phyloP scores from a whole-genome alignment of 495 filamentous ascomycete genomes.

The Talaromyces trachyspermus region DNA sequence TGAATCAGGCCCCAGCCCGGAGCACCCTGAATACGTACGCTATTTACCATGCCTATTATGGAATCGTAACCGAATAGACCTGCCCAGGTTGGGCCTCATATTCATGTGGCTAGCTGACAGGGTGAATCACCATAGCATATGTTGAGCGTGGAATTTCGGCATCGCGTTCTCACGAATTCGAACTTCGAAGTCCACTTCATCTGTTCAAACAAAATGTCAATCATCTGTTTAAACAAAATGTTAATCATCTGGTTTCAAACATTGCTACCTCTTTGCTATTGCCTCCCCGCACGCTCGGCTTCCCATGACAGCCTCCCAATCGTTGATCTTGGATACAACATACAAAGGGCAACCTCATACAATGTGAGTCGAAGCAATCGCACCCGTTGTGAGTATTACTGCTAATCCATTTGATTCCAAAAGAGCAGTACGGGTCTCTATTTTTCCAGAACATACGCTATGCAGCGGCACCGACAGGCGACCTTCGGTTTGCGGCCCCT shows the following conservation, averaged over 20 bases:
- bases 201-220: neutral
- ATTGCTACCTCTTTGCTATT: neutral
- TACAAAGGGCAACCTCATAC: constrained; percentile 38
- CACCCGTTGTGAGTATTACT: neutral
- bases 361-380: constrained; percentile 27
- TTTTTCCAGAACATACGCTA: constrained; percentile 55
- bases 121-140: neutral
- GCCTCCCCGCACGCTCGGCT: neutral
- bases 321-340: constrained; percentile 45
- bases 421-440: constrained; percentile 30
- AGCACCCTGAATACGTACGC: neutral
- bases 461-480: constrained; percentile 46
- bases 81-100: neutral
- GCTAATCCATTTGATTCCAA: constrained; percentile 7
- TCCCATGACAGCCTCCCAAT: constrained; percentile 21
- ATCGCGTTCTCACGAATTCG: neutral
- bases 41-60: neutral
- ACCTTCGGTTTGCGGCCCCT: constrained; percentile 46
- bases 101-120: neutral
- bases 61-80: neutral
- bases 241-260: neutral
- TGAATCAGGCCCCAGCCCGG: neutral
- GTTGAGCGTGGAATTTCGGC: neutral
- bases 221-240: neutral
- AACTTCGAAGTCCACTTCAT: neutral